Evolutionary conservation across 2,329 filamentous ascomycete genomes (phyloP).

Genomic region (Pseudopithomyces chartarum): DNA sequence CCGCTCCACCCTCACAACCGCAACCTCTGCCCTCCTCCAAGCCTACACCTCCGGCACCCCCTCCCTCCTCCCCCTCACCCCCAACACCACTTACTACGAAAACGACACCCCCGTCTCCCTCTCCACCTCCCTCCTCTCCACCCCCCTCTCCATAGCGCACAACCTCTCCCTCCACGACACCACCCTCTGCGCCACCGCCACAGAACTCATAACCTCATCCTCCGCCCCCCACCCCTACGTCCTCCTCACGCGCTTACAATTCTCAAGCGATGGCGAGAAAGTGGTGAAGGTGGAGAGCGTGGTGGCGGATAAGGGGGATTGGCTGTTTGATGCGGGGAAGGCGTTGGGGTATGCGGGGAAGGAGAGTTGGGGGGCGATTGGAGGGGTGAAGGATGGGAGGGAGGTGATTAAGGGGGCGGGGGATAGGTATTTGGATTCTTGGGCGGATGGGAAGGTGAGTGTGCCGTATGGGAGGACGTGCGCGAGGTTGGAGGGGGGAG

Average conservation of each 20-base stretch:
- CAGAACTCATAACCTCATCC: conserved; percentile 22
- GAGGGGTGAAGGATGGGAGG: conserved; percentile 19
- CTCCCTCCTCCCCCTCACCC: conserved; percentile 10
- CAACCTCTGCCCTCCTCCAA: conserved; percentile 17
- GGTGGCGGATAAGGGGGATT: conserved; percentile 25
- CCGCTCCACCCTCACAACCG: conserved; percentile 19
- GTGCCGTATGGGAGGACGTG: conserved; percentile 34
- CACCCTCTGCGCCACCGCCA: conserved; percentile 23
- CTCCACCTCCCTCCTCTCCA: conserved; percentile 14
- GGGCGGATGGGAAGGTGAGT: conserved; percentile 24
- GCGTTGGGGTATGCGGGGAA: conserved; percentile 14
- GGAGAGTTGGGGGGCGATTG: conserved; percentile 23
- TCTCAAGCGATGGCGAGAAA: conserved; percentile 9
- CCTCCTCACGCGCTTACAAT: conserved; percentile 20
- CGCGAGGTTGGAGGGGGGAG: conserved; percentile 31
- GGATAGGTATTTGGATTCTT: conserved; percentile 32
- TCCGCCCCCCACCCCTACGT: conserved; percentile 27
- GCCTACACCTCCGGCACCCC: conserved; percentile 22
- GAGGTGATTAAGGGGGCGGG: conserved; percentile 25
- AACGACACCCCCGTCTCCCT: conserved; percentile 21
- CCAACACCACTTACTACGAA: conserved; percentile 20
- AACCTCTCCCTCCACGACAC: conserved; percentile 28
- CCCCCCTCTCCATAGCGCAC: conserved; percentile 18
- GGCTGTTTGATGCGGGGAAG: conserved; percentile 27
- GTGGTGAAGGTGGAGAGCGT: conserved; percentile 20